Base-by-base conservation (phyloP, 257 asterid species). In the Solanum clarkiae region DNA sequence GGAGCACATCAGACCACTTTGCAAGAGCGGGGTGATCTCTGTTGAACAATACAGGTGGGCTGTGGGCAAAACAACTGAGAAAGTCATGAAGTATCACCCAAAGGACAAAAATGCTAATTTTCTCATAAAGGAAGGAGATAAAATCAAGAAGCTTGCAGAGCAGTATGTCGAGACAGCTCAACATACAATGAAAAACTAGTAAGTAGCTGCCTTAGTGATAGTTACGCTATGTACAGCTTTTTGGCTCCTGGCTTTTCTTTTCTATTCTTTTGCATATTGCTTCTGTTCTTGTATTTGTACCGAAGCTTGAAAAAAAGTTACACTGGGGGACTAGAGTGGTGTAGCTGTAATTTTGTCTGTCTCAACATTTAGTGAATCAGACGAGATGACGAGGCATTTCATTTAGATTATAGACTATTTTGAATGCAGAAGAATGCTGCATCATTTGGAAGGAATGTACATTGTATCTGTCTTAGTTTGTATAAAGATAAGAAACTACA, bases 101-200 rank as follows among this genome's bases (percentile, higher is more conserved):
- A 94, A 93, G 91, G 98, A 92, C 86, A 94, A 89, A 75, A 93
- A 89, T 42, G 99, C 99, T 9, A 94, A 93, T 90, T 97, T 97
- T 85, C 98, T 97, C 84, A 93, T 97, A 88, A 97, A 93, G 89
- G 99, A 95, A 93, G 98, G 99, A 42, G 98, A 97, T 69, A 97
- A 92, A 84, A 98, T 97, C 88, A 97, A 95, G 94, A 97, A 92
- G 88, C 94, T 97, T 22, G 99, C 99, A 0, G 96, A 92, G 90
- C 95, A 95, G 86, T 97, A 97, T 10, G 92, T 94, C 32, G 98
- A 95, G 90, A 85, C 98, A 47, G 91, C 98, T 68, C 99, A 91
- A 80, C 93, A 90, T 84, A 90, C 86, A 87, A 74, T 90, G 7
- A 90, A 88, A 85, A 22, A 79, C 29, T 86, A 86, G 69, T 51